Conservation (phyloP, 306 rosid species). For the Vigna trinervia region DNA sequence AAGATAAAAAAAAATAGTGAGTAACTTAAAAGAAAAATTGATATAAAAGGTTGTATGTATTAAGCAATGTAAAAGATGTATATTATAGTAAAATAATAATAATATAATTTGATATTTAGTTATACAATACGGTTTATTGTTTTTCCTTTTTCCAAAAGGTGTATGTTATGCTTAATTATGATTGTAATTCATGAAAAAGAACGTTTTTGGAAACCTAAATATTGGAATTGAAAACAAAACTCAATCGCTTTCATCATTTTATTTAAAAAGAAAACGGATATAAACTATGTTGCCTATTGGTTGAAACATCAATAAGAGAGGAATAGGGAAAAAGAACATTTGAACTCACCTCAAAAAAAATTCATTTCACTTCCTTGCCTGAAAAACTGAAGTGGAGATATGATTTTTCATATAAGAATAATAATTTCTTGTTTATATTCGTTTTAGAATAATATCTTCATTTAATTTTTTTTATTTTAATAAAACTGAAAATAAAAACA, state of each 20-base stretch:
- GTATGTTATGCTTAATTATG: no score
- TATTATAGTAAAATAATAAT: background rate
- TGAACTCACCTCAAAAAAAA: background rate
- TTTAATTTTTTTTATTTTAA: background rate
- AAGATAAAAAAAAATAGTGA: background rate
- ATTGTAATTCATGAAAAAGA: no score
- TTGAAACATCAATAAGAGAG: background rate
- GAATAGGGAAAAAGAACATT: background rate
- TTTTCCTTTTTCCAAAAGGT: no score
- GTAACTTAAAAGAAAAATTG: background rate
- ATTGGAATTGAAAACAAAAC: background rate
- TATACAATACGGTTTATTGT: no score
- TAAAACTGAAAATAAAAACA: background rate
- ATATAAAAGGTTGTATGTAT: background rate
- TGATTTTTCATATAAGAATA: background rate
- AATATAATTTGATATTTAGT: no score
- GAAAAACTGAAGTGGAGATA: background rate
- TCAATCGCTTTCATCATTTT: background rate
- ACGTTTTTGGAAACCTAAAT: background rate
- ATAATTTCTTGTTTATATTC: background rate
- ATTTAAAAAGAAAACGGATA: background rate
- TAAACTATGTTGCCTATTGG: background rate
- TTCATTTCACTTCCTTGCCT: background rate
- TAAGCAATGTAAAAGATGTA: background rate
- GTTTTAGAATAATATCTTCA: background rate